Evolutionary conservation across 352 stramenopile species (phyloP).

Genomic region (Pythium sukuiense): DNA sequence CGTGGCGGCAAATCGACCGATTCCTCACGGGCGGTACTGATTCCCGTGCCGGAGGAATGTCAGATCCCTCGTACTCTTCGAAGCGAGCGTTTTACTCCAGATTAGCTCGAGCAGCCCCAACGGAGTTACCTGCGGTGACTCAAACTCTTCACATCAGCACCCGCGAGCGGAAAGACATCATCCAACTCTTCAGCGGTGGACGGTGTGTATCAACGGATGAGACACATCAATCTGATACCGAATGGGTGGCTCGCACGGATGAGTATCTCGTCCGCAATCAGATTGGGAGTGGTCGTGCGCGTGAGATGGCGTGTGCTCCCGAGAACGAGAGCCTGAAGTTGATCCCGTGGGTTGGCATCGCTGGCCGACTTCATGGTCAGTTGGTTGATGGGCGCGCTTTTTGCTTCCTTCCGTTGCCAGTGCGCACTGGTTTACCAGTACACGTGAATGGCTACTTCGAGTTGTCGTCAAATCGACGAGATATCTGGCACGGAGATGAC

Average conservation of each 20-base stretch:
- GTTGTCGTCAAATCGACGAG: slow-evolving; percentile 84
- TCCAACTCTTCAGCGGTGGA: not conserved
- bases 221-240: not conserved
- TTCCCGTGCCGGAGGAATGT: not conserved
- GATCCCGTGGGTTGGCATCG: slow-evolving; percentile 88
- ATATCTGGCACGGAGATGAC: slow-evolving; percentile 84
- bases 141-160: slow-evolving; percentile 56
- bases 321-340: slow-evolving; percentile 80
- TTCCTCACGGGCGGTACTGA: slow-evolving; percentile 40
- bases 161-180: slow-evolving; percentile 23
- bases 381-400: slow-evolving; percentile 75
- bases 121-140: slow-evolving; percentile 57
- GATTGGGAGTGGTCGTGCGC: slow-evolving; percentile 76
- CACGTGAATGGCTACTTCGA: slow-evolving; percentile 95
- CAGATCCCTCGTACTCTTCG: slow-evolving; percentile 12
- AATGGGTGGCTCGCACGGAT: slow-evolving; percentile 28
- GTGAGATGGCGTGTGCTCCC: slow-evolving; percentile 69
- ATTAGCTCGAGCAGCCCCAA: slow-evolving; percentile 39
- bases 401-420: slow-evolving; percentile 92
- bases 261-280: slow-evolving; percentile 89
- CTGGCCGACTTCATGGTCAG: slow-evolving; percentile 56
- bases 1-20: slow-evolving; percentile 63
- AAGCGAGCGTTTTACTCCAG: slow-evolving; percentile 72
- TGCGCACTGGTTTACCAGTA: slow-evolving; percentile 84
- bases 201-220: not conserved